Base-by-base conservation (phyloP, 163 green algal genomes). In the Volvox carteri region DNA sequence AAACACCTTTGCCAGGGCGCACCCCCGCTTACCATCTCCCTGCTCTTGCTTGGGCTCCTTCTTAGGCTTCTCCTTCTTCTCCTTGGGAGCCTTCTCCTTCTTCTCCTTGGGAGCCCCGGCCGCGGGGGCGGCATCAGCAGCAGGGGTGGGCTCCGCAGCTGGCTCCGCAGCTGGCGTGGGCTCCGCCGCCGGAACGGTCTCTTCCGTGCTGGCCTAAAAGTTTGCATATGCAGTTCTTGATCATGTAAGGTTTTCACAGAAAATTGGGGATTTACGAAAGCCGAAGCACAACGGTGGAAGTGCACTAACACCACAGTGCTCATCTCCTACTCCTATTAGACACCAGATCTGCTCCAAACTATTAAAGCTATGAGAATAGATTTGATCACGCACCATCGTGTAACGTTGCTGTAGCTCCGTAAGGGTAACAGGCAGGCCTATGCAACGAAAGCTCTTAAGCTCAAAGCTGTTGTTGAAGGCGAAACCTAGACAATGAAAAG, bases 31-130 rank as follows among this genome's bases (percentile, higher is more conserved):
- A 83, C 78, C 68, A 12, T 73, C 54, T 0, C 25, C 44, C 52
- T 83, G 70, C 58, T 92, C 73, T 72, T 60, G 7, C 86, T 88
- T 86, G n/a, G 86, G 58, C 88, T 76, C 75, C 65, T 92, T 88
- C 33, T 91, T 91, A 37, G 70, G 33, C 58, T 94, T 91, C 84
- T 94, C 91, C 88, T 93, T 93, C 78, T 92, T 94, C 78, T 91
- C 93, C 41, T 91, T 93, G 16, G 90, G 88, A 21, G 87, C 86
- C 84, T 92, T 95, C 33, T 88, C 90, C 44, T 91, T 86, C 89
- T 96, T 92, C 72, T 89, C 84, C 78, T 86, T 78, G 18, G 78
- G 70, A 56, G 70, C 70, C 14, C 39, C 70, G 3, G 37, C 70
- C 16, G 70, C 70, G 8, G 68, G 37, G 39, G 18, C 68, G 52